phyloP scores from a whole-genome alignment of 805 yeast genomes.

The Candida manassasensis region DNA sequence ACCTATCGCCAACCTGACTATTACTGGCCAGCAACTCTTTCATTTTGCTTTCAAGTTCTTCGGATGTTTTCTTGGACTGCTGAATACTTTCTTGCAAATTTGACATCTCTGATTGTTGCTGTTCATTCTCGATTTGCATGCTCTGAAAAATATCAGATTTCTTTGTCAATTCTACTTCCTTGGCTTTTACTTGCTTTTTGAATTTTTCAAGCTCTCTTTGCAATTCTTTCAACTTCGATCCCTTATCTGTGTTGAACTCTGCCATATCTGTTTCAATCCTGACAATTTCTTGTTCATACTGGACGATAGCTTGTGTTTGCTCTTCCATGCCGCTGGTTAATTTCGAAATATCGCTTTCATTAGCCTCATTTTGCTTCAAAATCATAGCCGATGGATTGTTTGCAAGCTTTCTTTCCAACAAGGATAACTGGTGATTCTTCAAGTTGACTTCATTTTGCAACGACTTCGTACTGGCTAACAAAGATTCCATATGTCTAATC shows the following conservation, averaged over 20 bases:
- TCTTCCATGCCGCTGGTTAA: conserved; percentile 36
- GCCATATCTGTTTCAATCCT: conserved; percentile 68
- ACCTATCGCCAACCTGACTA: conserved; percentile 15
- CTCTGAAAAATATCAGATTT: conserved; percentile 55
- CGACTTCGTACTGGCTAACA: conserved; percentile 46
- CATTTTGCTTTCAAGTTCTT: conserved; percentile 23
- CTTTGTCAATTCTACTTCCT: conserved; percentile 40
- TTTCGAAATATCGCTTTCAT: conserved; percentile 41
- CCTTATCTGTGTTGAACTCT: conserved; percentile 77
- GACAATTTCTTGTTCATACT: conserved; percentile 41
- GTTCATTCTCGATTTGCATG: conserved; percentile 68
- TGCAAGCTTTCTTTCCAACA: conserved; percentile 51
- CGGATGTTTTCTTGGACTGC: conserved; percentile 29
- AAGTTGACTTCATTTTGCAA: conserved; percentile 57
- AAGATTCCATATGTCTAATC: conserved; percentile 37
- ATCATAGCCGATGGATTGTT: conserved; percentile 54
- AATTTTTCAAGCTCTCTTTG: conserved; percentile 45
- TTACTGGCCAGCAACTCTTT: conserved; percentile 20
- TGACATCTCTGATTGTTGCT: conserved; percentile 52
- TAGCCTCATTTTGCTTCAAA: conserved; percentile 45
- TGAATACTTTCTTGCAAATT: conserved; percentile 39
- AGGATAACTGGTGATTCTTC: conserved; percentile 53
- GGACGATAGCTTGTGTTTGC: conserved; percentile 25
- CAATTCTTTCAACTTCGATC: conserved; percentile 68
- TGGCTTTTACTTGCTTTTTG: conserved; percentile 28